These are phyloP conservation scores for Colletotrichum godetiae DNA, from an alignment of 2,329 filamentous ascomycete genomes.

Conservation along the genomic window DNA sequence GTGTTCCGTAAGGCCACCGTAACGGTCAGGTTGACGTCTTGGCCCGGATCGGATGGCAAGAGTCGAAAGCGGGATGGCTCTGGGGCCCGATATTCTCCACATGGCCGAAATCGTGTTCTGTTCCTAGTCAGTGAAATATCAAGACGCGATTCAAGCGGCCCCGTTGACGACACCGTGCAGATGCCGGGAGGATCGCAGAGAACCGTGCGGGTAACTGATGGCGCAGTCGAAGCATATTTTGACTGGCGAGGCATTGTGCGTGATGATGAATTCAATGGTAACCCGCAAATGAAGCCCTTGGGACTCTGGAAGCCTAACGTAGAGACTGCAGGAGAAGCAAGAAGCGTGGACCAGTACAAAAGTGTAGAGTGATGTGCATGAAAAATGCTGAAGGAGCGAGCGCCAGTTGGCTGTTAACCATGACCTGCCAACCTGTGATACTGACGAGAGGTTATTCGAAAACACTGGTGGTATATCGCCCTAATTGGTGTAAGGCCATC, in stretches of 20 bases:
- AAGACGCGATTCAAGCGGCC: slow-evolving; percentile 26
- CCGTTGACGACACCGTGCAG: slow-evolving; percentile 23
- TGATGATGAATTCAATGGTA: neutral
- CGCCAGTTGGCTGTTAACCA: slow-evolving; percentile 4
- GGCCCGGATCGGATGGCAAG: slow-evolving; percentile 29
- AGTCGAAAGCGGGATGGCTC: slow-evolving; percentile 20
- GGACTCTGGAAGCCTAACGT: neutral
- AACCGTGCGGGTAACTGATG: neutral
- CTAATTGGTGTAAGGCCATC: slow-evolving; percentile 5
- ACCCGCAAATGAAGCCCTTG: neutral
- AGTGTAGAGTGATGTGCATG: slow-evolving; percentile 18
- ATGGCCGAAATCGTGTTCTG: neutral
- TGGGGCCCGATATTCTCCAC: slow-evolving; percentile 20
- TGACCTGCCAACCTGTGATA: neutral
- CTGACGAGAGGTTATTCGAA: slow-evolving; percentile 6
- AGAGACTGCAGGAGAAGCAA: slow-evolving; percentile 6
- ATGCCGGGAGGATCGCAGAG: slow-evolving; percentile 4
- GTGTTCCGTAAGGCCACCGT: slow-evolving; percentile 20
- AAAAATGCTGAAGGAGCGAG: slow-evolving; percentile 8
- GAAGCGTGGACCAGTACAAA: slow-evolving; percentile 8
- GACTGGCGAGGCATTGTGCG: neutral
- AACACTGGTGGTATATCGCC: slow-evolving; percentile 8
- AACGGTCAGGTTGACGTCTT: slow-evolving; percentile 6
- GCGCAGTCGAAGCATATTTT: neutral
- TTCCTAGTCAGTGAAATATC: slow-evolving; percentile 26